Base-by-base conservation (phyloP, 2,329 filamentous ascomycete species). In the Venturia nashicola region DNA sequence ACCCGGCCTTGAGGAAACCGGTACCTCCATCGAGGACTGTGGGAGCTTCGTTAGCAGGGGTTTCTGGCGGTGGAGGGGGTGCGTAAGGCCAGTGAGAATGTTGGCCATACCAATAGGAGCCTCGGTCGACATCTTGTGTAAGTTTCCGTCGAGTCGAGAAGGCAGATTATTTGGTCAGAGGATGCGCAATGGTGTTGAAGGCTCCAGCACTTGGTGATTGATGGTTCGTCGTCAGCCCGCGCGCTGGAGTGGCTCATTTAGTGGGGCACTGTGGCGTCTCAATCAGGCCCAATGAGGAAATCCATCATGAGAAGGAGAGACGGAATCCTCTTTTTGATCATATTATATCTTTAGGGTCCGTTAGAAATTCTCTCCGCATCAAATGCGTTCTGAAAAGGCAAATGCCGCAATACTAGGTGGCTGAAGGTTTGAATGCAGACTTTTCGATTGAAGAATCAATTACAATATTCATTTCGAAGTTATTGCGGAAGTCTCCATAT, bases 1-100 rank as follows among this genome's bases (percentile, higher is more conserved):
- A 99, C 77, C 94, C 94, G 80, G 96, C 94, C 81, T 99, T 99
- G 78, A 99, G 88, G 84, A 99, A 99, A 79, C 94, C 94, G 75
- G 94, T 99, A 79, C 94, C 94, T 84, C 94, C 94, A 83, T 99
- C 94, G 84, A 99, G 93, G 76, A 99, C 94, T 97, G 23, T 43
- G 39, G 34, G 39, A 54, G 54, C 57, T 61, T 9, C 14, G 59
- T 60, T 60, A 60, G 59, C 36, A 39, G 16, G 51, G 32, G 27
- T 11, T 20, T 36, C 8, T 36, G 11, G 12, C n/a, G 23, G 11
- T 51, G 46, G 20, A 23, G 46, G 16, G 14, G 40, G 9, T 42
- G 40, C 1, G 11, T 42, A 16, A 16, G 40, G 40, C 40, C 40
- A 42, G 12, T 27, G 27, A 43, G 36, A 60, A 8, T 12, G 18